Evolutionary conservation across 1,139 yeast genomes (phyloP).

Genomic region (Blastobotrys illinoisensis): DNA sequence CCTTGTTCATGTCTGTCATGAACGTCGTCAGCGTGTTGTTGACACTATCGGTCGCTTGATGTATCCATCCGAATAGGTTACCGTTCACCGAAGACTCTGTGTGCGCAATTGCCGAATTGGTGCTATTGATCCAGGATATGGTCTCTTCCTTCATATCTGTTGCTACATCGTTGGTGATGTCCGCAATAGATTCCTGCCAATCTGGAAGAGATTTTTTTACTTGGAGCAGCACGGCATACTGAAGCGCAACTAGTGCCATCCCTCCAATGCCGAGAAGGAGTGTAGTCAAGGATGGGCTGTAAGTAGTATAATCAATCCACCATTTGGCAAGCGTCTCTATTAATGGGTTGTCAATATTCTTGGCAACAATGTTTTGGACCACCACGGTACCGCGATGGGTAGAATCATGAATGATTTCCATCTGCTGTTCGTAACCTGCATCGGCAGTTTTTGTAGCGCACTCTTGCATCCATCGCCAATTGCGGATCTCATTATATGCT

Average conservation of each 20-base stretch:
- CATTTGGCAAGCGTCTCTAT: conserved; percentile 25
- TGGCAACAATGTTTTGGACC: conserved; percentile 14
- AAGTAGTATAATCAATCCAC: conserved; percentile 31
- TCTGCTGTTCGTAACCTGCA: conserved; percentile 3
- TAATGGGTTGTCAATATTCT: conserved; percentile 2
- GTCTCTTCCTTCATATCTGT: conserved; percentile 19
- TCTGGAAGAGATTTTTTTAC: conserved; percentile 22
- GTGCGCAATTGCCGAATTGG: conserved; percentile 43
- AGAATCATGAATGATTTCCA: conserved; percentile 15
- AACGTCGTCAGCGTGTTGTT: conserved; percentile 52
- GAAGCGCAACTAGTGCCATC: conserved; percentile 38
- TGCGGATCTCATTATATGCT: conserved; percentile 40
- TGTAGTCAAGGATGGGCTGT: conserved; percentile 31
- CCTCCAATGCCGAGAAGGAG: conserved; percentile 42
- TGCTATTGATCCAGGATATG: conserved; percentile 44
- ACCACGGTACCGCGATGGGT: conserved; percentile 12
- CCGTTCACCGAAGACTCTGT: conserved; percentile 51
- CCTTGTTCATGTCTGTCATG: conserved; percentile 47
- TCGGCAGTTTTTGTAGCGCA: conserved; percentile 15
- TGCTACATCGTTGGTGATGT: conserved; percentile 17
- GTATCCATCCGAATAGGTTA: conserved; percentile 63
- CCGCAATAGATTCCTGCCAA: conserved; percentile 14
- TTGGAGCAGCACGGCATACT: conserved; percentile 35
- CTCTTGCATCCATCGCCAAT: conserved; percentile 45
- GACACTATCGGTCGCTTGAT: conserved; percentile 47